phyloP scores from a whole-genome alignment of 2,329 filamentous ascomycete species.

The Beauveria sp. region DNA sequence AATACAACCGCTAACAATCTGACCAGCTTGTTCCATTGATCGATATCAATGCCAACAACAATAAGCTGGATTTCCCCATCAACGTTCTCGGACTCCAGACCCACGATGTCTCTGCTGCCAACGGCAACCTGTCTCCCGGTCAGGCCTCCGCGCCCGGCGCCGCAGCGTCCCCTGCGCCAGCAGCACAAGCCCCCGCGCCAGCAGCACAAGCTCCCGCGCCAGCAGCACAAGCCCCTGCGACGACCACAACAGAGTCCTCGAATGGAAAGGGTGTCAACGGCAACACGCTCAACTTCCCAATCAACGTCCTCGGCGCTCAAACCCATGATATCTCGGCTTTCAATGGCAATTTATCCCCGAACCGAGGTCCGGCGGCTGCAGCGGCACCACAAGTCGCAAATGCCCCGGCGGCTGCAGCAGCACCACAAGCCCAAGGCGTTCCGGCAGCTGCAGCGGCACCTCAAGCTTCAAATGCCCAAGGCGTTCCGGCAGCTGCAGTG shows the following conservation, averaged over 20 bases:
- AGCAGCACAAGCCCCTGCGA: not conserved
- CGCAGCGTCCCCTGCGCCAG: not conserved
- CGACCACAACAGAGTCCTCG: too few species aligned
- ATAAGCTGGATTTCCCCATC: not conserved
- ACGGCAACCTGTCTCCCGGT: slow-evolving; percentile 1
- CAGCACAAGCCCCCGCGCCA: not conserved
- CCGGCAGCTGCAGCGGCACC: too few species aligned
- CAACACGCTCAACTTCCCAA: not conserved
- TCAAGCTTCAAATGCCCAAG: too few species aligned
- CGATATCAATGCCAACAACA: not conserved
- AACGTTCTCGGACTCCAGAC: slow-evolving; percentile 2
- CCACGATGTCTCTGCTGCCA: not conserved
- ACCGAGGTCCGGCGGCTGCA: not conserved
- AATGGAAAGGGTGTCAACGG: not conserved
- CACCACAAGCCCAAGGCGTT: too few species aligned
- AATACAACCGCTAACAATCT: not conserved
- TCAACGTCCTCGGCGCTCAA: not conserved
- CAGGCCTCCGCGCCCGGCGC: not conserved
- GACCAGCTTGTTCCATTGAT: not conserved
- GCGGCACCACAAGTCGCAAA: too few species aligned
- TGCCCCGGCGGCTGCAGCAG: too few species aligned
- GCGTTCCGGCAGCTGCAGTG: too few species aligned
- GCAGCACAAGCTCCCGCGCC: not conserved
- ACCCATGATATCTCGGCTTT: not conserved
- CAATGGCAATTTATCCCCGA: not conserved